Evolutionary conservation across 345 rosid genomes (phyloP).

Genomic region (Hibiscus syriacus): DNA sequence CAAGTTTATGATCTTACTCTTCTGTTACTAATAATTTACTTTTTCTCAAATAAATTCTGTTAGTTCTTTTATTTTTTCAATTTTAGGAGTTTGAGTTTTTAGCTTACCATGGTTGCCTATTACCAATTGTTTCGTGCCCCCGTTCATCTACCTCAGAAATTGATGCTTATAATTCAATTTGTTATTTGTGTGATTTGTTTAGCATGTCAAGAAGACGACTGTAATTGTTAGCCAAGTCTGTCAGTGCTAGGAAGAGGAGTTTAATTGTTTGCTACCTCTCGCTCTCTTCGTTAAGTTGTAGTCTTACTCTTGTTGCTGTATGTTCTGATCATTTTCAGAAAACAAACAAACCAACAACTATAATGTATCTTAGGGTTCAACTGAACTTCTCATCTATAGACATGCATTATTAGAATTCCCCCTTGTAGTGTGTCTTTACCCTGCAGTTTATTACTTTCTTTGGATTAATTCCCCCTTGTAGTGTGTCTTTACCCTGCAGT

Average conservation of each 20-base stretch:
- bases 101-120: background rate
- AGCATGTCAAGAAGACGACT: background rate
- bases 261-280: no score
- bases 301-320: no score
- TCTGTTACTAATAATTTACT: background rate
- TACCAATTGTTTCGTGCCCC: background rate
- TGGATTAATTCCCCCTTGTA: background rate
- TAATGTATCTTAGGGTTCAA: background rate
- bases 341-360: no score
- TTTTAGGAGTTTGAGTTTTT: background rate
- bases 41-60: background rate
- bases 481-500: background rate
- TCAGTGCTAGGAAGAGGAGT: no score
- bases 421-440: no score
- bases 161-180: background rate
- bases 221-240: background rate
- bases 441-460: no score
- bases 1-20: slow-evolving; percentile 1
- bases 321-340: no score
- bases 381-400: background rate
- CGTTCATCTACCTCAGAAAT: background rate
- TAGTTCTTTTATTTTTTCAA: background rate
- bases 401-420: no score
- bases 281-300: no score
- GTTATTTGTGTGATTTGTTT: background rate